Conservation (phyloP, 2,329 filamentous ascomycete genomes). For the Sporothrix schenckii region DNA sequence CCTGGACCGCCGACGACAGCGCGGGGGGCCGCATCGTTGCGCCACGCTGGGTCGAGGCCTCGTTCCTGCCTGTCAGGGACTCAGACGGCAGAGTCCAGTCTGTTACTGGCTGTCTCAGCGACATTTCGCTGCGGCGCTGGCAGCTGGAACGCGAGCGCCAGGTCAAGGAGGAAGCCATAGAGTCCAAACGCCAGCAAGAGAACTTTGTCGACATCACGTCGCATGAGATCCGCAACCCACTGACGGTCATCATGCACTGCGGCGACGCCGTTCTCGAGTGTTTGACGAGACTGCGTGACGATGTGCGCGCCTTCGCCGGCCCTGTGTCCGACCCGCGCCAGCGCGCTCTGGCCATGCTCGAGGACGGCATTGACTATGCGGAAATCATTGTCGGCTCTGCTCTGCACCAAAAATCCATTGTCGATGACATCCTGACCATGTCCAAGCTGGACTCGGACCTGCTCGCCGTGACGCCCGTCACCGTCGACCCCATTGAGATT, state of each 20-base stretch:
- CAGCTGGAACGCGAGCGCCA: constrained; percentile 55
- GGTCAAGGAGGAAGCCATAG: constrained; percentile 59
- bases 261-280: constrained; percentile 68
- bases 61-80: constrained; percentile 55
- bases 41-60: constrained; percentile 54
- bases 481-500: constrained; percentile 67
- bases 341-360: constrained; percentile 51
- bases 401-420: constrained; percentile 77
- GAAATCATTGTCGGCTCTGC: constrained; percentile 78
- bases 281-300: constrained; percentile 50
- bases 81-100: constrained; percentile 53
- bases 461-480: constrained; percentile 70
- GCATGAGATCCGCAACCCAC: constrained; percentile 73
- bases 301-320: neutral
- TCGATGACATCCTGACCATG: constrained; percentile 74
- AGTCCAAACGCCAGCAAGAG: constrained; percentile 70
- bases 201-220: constrained; percentile 79
- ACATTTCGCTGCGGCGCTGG: constrained; percentile 55
- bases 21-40: constrained; percentile 49
- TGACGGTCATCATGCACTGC: constrained; percentile 73
- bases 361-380: constrained; percentile 69
- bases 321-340: constrained; percentile 36
- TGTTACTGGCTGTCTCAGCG: constrained; percentile 54
- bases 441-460: constrained; percentile 77
- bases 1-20: constrained; percentile 52